phyloP scores from a whole-genome alignment of 73 alveolate species.

The Paramecium biaurelia region DNA sequence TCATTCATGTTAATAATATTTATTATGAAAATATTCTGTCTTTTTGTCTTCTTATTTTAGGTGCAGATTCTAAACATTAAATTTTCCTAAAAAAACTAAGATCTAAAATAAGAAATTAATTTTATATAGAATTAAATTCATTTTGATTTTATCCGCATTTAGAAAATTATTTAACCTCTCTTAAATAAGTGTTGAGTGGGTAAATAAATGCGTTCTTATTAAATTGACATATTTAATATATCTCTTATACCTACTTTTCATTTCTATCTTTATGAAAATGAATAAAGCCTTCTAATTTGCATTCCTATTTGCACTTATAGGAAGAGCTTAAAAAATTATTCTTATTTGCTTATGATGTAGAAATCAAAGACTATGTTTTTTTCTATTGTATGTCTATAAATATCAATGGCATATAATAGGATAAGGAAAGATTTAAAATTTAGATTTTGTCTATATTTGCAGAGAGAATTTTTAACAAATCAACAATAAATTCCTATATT shows the following conservation, averaged over 20 bases:
- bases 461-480: no score
- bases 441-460: neutral
- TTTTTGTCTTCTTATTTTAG: neutral
- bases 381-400: neutral
- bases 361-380: no score
- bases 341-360: neutral
- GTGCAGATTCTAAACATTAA: neutral
- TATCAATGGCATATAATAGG: neutral
- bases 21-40: neutral
- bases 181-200: neutral
- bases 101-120: no score
- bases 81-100: neutral
- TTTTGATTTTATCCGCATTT: neutral
- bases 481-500: no score
- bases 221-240: no score
- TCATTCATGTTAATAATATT: neutral
- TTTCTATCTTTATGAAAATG: neutral
- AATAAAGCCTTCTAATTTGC: neutral
- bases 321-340: neutral
- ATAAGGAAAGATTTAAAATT: neutral
- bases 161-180: neutral
- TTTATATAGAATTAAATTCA: neutral
- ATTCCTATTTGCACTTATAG: neutral
- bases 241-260: neutral
- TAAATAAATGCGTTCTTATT: no score